Base-by-base conservation (phyloP, 2,329 filamentous ascomycete species). In the Monilinia aucupariae region DNA sequence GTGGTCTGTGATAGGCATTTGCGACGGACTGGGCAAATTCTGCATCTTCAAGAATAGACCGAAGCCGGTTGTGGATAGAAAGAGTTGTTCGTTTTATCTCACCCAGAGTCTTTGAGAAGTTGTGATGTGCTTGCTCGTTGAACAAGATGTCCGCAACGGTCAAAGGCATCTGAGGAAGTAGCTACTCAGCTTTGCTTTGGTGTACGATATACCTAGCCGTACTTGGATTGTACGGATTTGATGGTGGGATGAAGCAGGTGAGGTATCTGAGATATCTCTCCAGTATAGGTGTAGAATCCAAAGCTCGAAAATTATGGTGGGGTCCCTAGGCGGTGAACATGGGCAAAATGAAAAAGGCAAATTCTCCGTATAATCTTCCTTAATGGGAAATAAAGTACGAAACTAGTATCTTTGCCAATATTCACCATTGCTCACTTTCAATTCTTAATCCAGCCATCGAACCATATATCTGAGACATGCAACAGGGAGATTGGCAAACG, bases 51-150 rank as follows among this genome's bases (percentile, higher is more conserved):
- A 81, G 78, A 74, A 97, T 93, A 34, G 91, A 96, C 37, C 79
- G 78, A 15, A 99, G 84, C 20, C 93, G 88, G 77, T 97, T 96
- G 68, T 84, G 81, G 66, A 94, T 85, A 66, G 88, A 89, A 56
- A 96, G 82, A 27, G 90, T 89, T 27, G 88, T 85, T 69, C 88
- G 85, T 73, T 89, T 91, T 65, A 96, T 83, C 39, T 88, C 86
- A 55, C 82, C 80, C 17, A 96, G 84, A 4, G 82, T 86, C 67
- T 83, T 82, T 41, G 86, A 89, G 72, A 93, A 83, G 67, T 87
- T 86, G 67, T 85, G 84, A 71, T 82, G 81, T 56, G 79, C 78
- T 69, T 82, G 79, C 34, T 78, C 75, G 6, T 76, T 75, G 59
- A 82, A 75, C 30, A 75, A 68, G 2, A 74, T 65, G 41, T 74